Evolutionary conservation across 2,329 filamentous ascomycete species (phyloP).

Genomic region (Bipolaris sorokiniana): DNA sequence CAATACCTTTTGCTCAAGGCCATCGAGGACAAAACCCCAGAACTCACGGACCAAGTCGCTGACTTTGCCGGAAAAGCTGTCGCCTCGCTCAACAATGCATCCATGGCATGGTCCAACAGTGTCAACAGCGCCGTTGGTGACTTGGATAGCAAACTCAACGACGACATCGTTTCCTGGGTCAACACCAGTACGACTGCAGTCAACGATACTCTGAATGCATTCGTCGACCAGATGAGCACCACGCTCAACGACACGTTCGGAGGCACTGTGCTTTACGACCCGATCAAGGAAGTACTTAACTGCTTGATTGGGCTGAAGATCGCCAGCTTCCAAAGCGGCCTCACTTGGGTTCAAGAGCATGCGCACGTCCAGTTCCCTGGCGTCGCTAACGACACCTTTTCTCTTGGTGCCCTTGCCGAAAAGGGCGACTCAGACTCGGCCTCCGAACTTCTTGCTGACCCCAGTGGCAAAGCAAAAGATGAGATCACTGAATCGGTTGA

Average conservation of each 20-base stretch:
- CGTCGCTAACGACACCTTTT: slow-evolving; percentile 82
- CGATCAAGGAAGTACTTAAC: slow-evolving; percentile 78
- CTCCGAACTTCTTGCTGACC: slow-evolving; percentile 76
- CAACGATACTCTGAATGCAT: slow-evolving; percentile 83
- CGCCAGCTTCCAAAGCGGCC: slow-evolving; percentile 78
- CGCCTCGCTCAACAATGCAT: slow-evolving; percentile 72
- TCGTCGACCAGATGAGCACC: slow-evolving; percentile 77
- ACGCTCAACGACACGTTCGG: slow-evolving; percentile 80
- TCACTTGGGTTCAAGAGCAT: slow-evolving; percentile 93
- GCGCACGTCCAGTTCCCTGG: slow-evolving; percentile 81
- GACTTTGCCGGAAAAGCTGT: slow-evolving; percentile 82
- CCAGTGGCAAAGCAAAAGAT: slow-evolving; percentile 75
- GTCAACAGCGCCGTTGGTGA: slow-evolving; percentile 74
- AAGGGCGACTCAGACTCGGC: slow-evolving; percentile 60
- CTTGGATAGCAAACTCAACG: slow-evolving; percentile 76
- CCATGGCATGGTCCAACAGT: slow-evolving; percentile 74
- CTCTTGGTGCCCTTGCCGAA: slow-evolving; percentile 71
- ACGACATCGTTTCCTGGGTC: slow-evolving; percentile 86
- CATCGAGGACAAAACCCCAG: slow-evolving; percentile 77
- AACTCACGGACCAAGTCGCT: slow-evolving; percentile 74
- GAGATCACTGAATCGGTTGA: slow-evolving; percentile 79
- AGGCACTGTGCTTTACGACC: slow-evolving; percentile 77
- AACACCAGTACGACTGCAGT: slow-evolving; percentile 80
- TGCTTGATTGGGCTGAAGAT: slow-evolving; percentile 92
- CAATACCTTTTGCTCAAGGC: slow-evolving; percentile 78